Evolutionary conservation across 768 basidiomycete species (phyloP).

Genomic region (Phylloporus scabripes): DNA sequence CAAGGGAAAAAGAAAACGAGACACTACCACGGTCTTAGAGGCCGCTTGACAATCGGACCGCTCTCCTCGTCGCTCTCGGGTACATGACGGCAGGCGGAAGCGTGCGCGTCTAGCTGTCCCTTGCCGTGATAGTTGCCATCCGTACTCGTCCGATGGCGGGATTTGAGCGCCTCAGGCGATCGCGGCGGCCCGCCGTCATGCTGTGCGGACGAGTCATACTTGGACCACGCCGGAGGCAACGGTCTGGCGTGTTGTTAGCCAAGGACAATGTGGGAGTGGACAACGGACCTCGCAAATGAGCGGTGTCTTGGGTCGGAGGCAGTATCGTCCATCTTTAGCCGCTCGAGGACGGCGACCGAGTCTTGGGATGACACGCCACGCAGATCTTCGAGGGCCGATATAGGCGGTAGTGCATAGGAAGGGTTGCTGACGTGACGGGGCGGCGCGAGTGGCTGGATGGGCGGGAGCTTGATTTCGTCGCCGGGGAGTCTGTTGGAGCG

Average conservation of each 20-base stretch:
- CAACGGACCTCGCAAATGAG: conserved; percentile 33
- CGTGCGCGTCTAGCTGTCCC: conserved; percentile 16
- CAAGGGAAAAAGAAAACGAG: background rate
- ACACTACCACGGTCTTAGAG: conserved; percentile 44
- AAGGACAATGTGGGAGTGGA: background rate
- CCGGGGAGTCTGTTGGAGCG: conserved; percentile 23
- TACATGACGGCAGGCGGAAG: conserved; percentile 25
- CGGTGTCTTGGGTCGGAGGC: conserved; percentile 33
- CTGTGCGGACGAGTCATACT: conserved; percentile 20
- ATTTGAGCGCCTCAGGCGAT: conserved; percentile 31
- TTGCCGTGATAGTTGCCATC: conserved; percentile 13
- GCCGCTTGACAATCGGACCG: conserved; percentile 30
- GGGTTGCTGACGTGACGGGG: conserved; percentile 28
- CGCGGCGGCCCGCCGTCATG: conserved; percentile 41
- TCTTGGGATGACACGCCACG: conserved; percentile 48
- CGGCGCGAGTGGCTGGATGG: conserved; percentile 35
- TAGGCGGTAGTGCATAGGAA: conserved; percentile 58
- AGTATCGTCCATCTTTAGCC: conserved; percentile 53
- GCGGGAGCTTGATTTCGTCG: conserved; percentile 38
- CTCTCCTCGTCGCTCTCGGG: conserved; percentile 34
- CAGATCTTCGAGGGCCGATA: conserved; percentile 62
- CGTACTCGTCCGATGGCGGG: conserved; percentile 7
- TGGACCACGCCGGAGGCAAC: conserved; percentile 25
- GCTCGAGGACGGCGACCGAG: conserved; percentile 60
- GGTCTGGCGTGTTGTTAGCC: conserved; percentile 13